Conservation (phyloP, 495 filamentous ascomycete species). For the Amniculicola lignicola region DNA sequence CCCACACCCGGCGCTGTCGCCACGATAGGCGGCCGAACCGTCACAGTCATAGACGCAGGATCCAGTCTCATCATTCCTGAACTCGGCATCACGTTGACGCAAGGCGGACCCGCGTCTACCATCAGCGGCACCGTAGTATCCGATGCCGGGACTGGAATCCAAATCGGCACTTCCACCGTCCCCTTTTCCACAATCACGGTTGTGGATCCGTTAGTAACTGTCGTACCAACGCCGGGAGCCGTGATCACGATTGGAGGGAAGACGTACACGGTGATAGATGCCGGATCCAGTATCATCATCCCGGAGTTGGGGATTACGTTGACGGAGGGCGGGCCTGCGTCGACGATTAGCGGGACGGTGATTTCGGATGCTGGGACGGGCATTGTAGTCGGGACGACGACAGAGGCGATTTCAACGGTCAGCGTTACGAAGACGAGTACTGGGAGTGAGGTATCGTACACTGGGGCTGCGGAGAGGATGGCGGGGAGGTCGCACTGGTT, state of each 20-base stretch:
- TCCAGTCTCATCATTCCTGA: neutral
- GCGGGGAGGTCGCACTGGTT: too few relatives aligned
- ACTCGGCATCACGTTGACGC: conserved; percentile 2
- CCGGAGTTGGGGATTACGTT: conserved; percentile 9
- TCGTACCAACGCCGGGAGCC: neutral
- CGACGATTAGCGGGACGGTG: conserved; percentile 17
- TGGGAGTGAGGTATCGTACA: too few relatives aligned
- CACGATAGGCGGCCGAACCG: conserved; percentile 6
- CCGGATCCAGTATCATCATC: conserved; percentile 1
- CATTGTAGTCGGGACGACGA: conserved; percentile 12
- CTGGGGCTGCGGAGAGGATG: too few relatives aligned
- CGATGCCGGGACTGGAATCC: conserved; percentile 4
- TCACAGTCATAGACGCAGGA: conserved; percentile 11
- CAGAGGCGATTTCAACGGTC: conserved; percentile 4
- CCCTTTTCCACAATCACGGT: neutral
- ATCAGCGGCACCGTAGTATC: conserved; percentile 13
- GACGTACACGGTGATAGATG: conserved; percentile 4
- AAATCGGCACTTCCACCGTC: conserved; percentile 3
- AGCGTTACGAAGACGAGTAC: too few relatives aligned
- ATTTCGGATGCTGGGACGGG: conserved; percentile 16
- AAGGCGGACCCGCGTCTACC: conserved; percentile 7
- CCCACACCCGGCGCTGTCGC: conserved; percentile 13
- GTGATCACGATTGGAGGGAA: conserved; percentile 13
- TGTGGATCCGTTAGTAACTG: neutral
- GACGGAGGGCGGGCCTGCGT: conserved; percentile 9